Conservation (phyloP, 495 filamentous ascomycete genomes). For the Penicillium coffeae region DNA sequence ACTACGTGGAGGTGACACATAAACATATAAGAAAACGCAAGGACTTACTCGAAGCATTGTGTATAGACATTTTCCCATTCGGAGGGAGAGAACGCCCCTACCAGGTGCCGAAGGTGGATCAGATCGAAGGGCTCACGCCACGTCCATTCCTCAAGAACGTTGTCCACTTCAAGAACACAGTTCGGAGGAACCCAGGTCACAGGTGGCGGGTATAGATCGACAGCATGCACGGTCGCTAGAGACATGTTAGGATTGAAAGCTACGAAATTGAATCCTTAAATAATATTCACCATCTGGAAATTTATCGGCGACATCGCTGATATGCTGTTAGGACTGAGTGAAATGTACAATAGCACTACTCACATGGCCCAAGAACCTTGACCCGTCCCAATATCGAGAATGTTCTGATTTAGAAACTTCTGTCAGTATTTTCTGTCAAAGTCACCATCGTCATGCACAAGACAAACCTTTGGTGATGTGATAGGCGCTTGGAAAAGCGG, state of each 20-base stretch:
- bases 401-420: too few species aligned
- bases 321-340: not conserved
- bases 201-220: slow-evolving; percentile 5
- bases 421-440: not conserved
- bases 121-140: slow-evolving; percentile 6
- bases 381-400: slow-evolving; percentile 26
- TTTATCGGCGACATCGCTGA: slow-evolving; percentile 24
- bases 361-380: slow-evolving; percentile 29
- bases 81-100: not conserved
- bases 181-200: slow-evolving; percentile 2
- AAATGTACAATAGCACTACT: not conserved
- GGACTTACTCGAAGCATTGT: slow-evolving; percentile 3
- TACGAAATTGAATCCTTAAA: too few species aligned
- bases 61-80: slow-evolving; percentile 1
- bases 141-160: slow-evolving; percentile 3
- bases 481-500: slow-evolving; percentile 8
- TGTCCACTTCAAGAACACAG: slow-evolving; percentile 6
- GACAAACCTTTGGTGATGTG: not conserved
- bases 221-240: slow-evolving; percentile 2
- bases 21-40: too few species aligned
- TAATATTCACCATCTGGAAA: slow-evolving; percentile 18
- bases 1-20: too few species aligned
- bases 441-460: not conserved
- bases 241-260: not conserved
- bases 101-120: slow-evolving; percentile 12